phyloP scores from a whole-genome alignment of 1,284 basidiomycete species.

The Ganoderma boninense region DNA sequence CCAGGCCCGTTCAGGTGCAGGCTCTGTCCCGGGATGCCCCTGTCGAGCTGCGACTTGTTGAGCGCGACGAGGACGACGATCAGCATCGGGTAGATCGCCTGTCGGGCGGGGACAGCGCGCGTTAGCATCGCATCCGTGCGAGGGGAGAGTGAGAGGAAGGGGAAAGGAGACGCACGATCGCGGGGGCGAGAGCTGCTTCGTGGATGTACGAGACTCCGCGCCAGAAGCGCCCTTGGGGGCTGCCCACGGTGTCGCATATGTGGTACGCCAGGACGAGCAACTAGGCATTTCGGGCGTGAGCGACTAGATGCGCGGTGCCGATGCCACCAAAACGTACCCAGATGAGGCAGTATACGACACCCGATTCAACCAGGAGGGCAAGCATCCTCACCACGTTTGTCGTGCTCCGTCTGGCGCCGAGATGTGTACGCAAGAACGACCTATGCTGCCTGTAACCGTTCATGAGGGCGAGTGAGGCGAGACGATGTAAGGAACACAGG shows the following conservation, averaged over 20 bases:
- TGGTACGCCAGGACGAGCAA: not conserved
- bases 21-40: not conserved
- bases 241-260: not conserved
- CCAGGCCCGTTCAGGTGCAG: not conserved
- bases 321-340: conserved; percentile 12
- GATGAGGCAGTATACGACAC: conserved; percentile 4
- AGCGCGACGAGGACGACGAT: conserved; percentile 10
- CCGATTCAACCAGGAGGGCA: conserved; percentile 14
- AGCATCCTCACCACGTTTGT: conserved; percentile 1
- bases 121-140: not conserved
- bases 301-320: not conserved
- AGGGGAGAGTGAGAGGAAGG: too few species aligned
- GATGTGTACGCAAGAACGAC: not conserved
- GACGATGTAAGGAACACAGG: not conserved
- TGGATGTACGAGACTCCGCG: not conserved
- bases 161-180: conserved; percentile 1
- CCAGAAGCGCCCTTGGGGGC: not conserved
- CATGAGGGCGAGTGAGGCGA: too few species aligned
- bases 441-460: conserved; percentile 10
- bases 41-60: conserved; percentile 8
- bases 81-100: conserved; percentile 12
- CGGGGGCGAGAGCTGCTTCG: not conserved
- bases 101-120: not conserved
- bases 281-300: not conserved
- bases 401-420: not conserved